These are phyloP conservation scores for Solanum piurae DNA, from an alignment of 257 asterid genomes.

Conservation along the genomic window DNA sequence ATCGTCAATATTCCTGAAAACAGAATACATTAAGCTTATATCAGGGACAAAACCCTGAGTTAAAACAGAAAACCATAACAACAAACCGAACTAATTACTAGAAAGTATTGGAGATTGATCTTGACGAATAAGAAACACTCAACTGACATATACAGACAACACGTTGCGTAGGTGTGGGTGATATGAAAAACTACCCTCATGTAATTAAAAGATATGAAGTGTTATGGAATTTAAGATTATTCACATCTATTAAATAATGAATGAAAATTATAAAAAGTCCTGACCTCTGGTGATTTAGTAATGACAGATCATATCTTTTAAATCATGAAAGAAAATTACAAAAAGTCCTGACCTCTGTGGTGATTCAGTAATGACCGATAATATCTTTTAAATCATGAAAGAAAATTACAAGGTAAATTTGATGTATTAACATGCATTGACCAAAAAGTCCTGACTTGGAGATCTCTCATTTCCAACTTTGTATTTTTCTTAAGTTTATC, in stretches of 20 bases:
- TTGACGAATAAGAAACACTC: background rate
- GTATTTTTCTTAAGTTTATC: background rate
- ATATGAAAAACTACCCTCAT: background rate
- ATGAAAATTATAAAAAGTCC: background rate
- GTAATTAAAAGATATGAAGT: background rate
- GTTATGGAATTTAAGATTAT: background rate
- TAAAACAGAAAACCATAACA: background rate
- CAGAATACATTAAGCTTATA: background rate
- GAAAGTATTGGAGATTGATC: background rate
- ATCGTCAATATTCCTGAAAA: conserved; percentile 58
- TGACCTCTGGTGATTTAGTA: background rate
- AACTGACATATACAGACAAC: background rate
- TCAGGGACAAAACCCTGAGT: background rate
- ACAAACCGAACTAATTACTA: background rate
- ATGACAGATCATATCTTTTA: background rate
- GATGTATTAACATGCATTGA: background rate
- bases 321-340: background rate
- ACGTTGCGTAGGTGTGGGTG: background rate
- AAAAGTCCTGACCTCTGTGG: background rate
- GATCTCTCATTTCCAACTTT: background rate
- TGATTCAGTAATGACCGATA: background rate
- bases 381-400: background rate
- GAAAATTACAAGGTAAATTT: background rate
- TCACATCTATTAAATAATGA: background rate
- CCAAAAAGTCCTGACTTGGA: background rate